phyloP scores from a whole-genome alignment of 2,329 filamentous ascomycete species.

The Ceratocystis smalleyi region DNA sequence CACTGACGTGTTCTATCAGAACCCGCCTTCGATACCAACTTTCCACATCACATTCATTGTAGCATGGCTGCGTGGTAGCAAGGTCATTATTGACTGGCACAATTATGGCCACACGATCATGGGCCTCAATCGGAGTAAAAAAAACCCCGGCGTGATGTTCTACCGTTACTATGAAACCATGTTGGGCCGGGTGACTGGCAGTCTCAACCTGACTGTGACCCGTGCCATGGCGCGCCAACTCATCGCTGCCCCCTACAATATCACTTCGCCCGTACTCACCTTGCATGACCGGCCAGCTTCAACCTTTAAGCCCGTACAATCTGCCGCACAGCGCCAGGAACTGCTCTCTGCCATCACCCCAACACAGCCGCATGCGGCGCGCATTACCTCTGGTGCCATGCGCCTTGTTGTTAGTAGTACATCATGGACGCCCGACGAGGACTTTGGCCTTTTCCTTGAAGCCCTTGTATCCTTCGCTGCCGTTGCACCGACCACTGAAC shows the following conservation, averaged over 20 bases:
- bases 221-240: constrained; percentile 72
- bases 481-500: constrained; percentile 28
- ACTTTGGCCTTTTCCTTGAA: constrained; percentile 76
- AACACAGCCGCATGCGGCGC: constrained; percentile 42
- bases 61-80: constrained; percentile 62
- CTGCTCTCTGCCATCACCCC: constrained; percentile 54
- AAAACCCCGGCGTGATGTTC: constrained; percentile 60
- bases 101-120: constrained; percentile 97
- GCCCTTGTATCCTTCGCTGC: constrained; percentile 61
- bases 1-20: constrained; percentile 34
- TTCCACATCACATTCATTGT: constrained; percentile 59
- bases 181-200: constrained; percentile 50
- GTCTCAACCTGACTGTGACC: constrained; percentile 74
- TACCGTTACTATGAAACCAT: constrained; percentile 63
- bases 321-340: constrained; percentile 30
- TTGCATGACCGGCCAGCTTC: constrained; percentile 75
- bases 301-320: constrained; percentile 58
- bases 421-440: constrained; percentile 94
- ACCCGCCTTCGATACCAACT: constrained; percentile 88
- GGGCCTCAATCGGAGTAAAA: constrained; percentile 39
- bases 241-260: constrained; percentile 43
- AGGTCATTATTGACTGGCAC: constrained; percentile 90
- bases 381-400: constrained; percentile 42
- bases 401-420: constrained; percentile 80
- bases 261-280: constrained; percentile 50